phyloP scores from a whole-genome alignment of 805 yeast genomes.

The Candida xyloterini region DNA sequence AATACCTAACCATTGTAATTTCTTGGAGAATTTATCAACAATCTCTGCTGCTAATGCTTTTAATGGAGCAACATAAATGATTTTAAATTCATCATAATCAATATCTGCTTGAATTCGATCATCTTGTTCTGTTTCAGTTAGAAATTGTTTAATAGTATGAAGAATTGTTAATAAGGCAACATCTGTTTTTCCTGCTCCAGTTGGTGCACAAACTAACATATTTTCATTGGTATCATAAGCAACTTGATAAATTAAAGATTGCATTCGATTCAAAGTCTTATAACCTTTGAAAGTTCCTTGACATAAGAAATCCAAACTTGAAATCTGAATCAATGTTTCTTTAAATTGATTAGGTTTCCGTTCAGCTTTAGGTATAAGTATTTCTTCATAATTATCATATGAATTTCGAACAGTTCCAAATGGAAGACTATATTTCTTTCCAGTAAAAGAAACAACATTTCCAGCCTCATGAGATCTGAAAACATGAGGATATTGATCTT shows the following conservation, averaged over 20 bases:
- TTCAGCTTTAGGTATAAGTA: slow-evolving; percentile 74
- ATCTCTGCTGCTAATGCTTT: slow-evolving; percentile 96
- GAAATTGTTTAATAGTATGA: slow-evolving; percentile 72
- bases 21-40: slow-evolving; percentile 79
- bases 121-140: slow-evolving; percentile 47
- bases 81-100: slow-evolving; percentile 80
- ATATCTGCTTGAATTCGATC: slow-evolving; percentile 58
- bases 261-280: slow-evolving; percentile 77
- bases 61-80: slow-evolving; percentile 89
- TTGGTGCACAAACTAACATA: slow-evolving; percentile 95
- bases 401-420: slow-evolving; percentile 69
- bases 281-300: slow-evolving; percentile 82
- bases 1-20: slow-evolving; percentile 81
- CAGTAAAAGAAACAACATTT: slow-evolving; percentile 70
- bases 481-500: slow-evolving; percentile 79
- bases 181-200: slow-evolving; percentile 98
- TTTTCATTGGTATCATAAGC: slow-evolving; percentile 93
- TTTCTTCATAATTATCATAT: slow-evolving; percentile 62
- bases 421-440: slow-evolving; percentile 78
- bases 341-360: slow-evolving; percentile 41
- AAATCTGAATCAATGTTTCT: slow-evolving; percentile 51
- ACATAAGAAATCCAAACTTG: slow-evolving; percentile 72
- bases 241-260: slow-evolving; percentile 84
- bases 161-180: slow-evolving; percentile 80
- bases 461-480: slow-evolving; percentile 68